Conservation (phyloP, 2,329 filamentous ascomycete species). For the Talaromyces atroroseus region DNA sequence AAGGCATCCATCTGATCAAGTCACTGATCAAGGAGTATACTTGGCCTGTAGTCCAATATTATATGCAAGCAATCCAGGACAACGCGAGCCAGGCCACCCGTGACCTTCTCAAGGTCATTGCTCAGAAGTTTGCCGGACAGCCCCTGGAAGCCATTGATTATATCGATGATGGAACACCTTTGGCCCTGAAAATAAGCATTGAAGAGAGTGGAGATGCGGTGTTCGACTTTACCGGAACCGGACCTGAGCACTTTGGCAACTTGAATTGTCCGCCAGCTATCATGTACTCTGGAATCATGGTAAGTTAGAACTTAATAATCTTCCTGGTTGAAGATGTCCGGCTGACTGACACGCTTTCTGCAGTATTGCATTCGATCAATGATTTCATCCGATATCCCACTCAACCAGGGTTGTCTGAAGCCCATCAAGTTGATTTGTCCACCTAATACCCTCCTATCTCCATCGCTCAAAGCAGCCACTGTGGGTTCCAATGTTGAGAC, state of each 20-base stretch:
- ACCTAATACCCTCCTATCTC: conserved; percentile 65
- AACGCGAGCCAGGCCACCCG: conserved; percentile 74
- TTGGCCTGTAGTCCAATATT: conserved; percentile 63
- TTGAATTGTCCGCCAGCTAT: conserved; percentile 78
- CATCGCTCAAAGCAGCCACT: conserved; percentile 70
- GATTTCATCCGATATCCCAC: conserved; percentile 73
- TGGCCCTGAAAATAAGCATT: conserved; percentile 68
- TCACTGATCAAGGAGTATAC: conserved; percentile 71
- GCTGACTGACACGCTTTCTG: background rate
- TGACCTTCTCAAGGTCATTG: conserved; percentile 65
- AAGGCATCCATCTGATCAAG: conserved; percentile 72
- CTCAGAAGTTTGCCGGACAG: conserved; percentile 60
- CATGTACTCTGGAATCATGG: conserved; percentile 74
- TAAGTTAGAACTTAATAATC: background rate
- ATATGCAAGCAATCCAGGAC: conserved; percentile 76
- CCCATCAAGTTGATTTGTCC: conserved; percentile 71
- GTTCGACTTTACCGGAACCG: conserved; percentile 74
- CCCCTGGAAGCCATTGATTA: conserved; percentile 70
- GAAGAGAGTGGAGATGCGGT: conserved; percentile 68
- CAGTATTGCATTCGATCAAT: conserved; percentile 71
- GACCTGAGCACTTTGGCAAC: conserved; percentile 72
- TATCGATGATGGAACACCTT: conserved; percentile 82
- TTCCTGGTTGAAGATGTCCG: background rate
- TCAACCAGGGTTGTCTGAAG: conserved; percentile 78
- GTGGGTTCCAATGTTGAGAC: conserved; percentile 80